Evolutionary conservation across 148 eudicot genomes (phyloP).

Genomic region (Vaccinium darrowii): DNA sequence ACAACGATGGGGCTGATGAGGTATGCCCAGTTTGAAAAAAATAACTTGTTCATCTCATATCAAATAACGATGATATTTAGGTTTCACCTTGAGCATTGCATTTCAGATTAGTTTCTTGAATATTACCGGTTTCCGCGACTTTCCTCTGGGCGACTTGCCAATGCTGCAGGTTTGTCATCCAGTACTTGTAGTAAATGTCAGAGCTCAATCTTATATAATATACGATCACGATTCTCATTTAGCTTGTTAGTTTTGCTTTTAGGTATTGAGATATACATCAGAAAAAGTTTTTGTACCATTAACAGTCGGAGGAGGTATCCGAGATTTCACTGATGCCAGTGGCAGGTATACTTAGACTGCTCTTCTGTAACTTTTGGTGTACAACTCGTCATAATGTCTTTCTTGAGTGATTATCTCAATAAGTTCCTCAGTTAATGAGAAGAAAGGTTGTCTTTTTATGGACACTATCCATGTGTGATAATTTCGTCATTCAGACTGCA

Average conservation of each 20-base stretch:
- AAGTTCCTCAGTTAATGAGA: background rate
- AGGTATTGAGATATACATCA: conserved; percentile 80
- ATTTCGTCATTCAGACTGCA: background rate
- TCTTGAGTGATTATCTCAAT: background rate
- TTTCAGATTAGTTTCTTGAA: conserved; percentile 89
- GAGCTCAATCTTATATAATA: background rate
- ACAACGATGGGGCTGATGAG: conserved; percentile 99
- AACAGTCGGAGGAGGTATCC: conserved; percentile 97
- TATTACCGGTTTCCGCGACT: conserved; percentile 94
- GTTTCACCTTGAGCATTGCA: conserved; percentile 11
- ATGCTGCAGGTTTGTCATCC: conserved; percentile 77
- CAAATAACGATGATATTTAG: conserved; percentile 5
- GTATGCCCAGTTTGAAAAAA: conserved; percentile 36
- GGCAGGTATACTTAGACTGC: conserved; percentile 58
- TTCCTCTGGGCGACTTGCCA: conserved; percentile 93
- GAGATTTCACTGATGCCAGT: conserved; percentile 94
- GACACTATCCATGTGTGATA: background rate
- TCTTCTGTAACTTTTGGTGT: background rate
- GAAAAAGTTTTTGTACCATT: conserved; percentile 94
- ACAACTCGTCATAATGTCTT: background rate
- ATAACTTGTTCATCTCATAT: background rate
- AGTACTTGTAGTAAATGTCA: background rate
- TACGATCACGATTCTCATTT: background rate
- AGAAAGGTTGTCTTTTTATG: background rate
- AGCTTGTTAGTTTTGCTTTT: conserved; percentile 14